phyloP scores from a whole-genome alignment of 192 early-diverging fungal species.

The Linnemannia hyalina region DNA sequence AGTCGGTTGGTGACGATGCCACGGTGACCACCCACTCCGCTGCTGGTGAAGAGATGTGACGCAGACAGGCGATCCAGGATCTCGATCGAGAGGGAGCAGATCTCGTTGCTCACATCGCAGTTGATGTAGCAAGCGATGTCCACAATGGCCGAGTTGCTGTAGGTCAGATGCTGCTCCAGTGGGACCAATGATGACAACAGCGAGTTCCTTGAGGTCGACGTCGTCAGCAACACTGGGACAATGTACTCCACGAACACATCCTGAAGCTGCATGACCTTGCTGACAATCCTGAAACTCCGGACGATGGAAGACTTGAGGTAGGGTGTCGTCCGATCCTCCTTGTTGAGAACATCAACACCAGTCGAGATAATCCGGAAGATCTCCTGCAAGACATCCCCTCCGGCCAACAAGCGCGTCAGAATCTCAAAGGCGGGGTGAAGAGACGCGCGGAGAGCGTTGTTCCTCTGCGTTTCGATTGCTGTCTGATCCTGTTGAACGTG shows the following conservation, averaged over 20 bases:
- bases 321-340: constrained; percentile 45
- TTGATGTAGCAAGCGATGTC: constrained; percentile 80
- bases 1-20: constrained; percentile 77
- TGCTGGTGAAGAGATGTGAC: constrained; percentile 73
- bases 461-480: constrained; percentile 33
- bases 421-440: constrained; percentile 92
- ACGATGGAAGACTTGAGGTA: constrained; percentile 57
- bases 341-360: constrained; percentile 74
- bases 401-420: constrained; percentile 79
- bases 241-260: constrained; percentile 70
- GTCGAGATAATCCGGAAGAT: constrained; percentile 79
- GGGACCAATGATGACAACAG: constrained; percentile 69
- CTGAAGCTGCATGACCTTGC: constrained; percentile 81
- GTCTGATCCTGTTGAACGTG: constrained; percentile 36
- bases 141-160: constrained; percentile 74
- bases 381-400: constrained; percentile 74
- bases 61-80: constrained; percentile 81
- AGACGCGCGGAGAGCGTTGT: constrained; percentile 59
- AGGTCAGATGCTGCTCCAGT: constrained; percentile 86
- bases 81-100: constrained; percentile 79
- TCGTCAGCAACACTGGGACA: constrained; percentile 63
- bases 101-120: constrained; percentile 74
- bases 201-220: constrained; percentile 52
- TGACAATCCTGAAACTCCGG: constrained; percentile 72
- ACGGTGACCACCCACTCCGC: constrained; percentile 54